Conservation (phyloP, 208 protist genomes). For the Leishmania tarentolae region DNA sequence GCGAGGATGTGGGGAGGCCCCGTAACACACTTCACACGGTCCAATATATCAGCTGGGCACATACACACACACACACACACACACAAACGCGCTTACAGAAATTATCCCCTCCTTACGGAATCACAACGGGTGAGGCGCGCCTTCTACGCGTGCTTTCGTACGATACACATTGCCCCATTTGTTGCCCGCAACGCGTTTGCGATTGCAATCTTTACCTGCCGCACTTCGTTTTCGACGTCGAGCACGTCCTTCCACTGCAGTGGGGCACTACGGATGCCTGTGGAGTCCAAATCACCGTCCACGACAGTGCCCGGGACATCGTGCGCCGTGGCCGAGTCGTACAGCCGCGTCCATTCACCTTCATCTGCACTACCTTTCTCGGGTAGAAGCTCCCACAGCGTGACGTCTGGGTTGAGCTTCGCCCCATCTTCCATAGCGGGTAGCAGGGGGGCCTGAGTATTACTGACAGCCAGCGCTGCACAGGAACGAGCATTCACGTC, state of each 20-base stretch:
- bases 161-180: constrained; percentile 19
- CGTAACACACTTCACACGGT: not conserved
- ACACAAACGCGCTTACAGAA: not conserved
- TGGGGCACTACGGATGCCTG: constrained; percentile 3
- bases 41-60: not conserved
- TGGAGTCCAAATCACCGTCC: constrained; percentile 16
- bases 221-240: constrained; percentile 63
- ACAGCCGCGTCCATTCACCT: constrained; percentile 24
- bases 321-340: constrained; percentile 17
- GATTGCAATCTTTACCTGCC: constrained; percentile 76
- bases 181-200: constrained; percentile 73
- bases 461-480: not conserved
- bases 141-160: constrained; percentile 3
- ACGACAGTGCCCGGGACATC: not conserved
- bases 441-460: constrained; percentile 1
- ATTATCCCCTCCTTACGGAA: not conserved
- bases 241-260: constrained; percentile 50
- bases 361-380: not conserved
- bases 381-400: constrained; percentile 27
- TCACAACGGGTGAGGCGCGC: not conserved
- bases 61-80: not conserved
- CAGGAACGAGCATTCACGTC: not conserved
- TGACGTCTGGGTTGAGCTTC: constrained; percentile 15
- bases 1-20: not conserved
- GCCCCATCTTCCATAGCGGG: constrained; percentile 13